phyloP scores from a whole-genome alignment of 139 green algal species.

The Chlorella sorokiniana region DNA sequence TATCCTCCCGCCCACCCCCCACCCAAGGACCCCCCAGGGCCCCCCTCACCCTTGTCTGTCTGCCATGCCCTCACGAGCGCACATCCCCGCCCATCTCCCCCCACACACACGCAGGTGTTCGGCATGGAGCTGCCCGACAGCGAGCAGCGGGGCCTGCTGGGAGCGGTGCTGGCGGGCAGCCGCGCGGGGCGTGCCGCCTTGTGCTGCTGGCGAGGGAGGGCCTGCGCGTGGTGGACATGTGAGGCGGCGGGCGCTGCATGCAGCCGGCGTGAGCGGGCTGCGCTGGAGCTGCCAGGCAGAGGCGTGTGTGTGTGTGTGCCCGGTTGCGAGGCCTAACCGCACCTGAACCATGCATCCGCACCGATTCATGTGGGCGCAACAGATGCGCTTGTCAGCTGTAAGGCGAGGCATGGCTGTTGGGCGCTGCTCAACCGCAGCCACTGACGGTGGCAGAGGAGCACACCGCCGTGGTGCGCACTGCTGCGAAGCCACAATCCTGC shows the following conservation, averaged over 20 bases:
- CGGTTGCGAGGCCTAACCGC: too few relatives aligned
- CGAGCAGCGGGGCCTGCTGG: constrained; percentile 45
- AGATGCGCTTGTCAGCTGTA: too few relatives aligned
- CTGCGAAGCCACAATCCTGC: too few relatives aligned
- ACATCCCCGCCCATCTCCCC: not conserved
- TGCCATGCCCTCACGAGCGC: not conserved
- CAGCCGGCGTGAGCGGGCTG: too few relatives aligned
- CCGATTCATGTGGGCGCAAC: too few relatives aligned
- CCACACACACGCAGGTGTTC: constrained; percentile 48
- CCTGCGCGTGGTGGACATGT: constrained; percentile 20
- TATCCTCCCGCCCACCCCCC: too few relatives aligned
- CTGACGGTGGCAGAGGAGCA: too few relatives aligned
- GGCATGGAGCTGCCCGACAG: constrained; percentile 59
- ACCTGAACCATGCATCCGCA: too few relatives aligned
- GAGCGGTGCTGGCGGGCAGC: constrained; percentile 48
- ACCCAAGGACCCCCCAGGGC: too few relatives aligned
- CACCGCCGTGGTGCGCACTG: too few relatives aligned
- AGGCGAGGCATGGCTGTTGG: too few relatives aligned
- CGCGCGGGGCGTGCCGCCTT: constrained; percentile 13
- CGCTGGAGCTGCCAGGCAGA: not conserved
- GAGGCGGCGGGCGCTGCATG: not conserved
- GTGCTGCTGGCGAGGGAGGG: constrained; percentile 16
- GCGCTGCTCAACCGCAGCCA: too few relatives aligned
- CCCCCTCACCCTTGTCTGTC: not conserved
- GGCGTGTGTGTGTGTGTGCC: not conserved